Percentiles rank a stretch among this genome's conserved stretches.
Conservation (phyloP, 768 basidiomycete species). For the Fistulinella prunicolor region DNA sequence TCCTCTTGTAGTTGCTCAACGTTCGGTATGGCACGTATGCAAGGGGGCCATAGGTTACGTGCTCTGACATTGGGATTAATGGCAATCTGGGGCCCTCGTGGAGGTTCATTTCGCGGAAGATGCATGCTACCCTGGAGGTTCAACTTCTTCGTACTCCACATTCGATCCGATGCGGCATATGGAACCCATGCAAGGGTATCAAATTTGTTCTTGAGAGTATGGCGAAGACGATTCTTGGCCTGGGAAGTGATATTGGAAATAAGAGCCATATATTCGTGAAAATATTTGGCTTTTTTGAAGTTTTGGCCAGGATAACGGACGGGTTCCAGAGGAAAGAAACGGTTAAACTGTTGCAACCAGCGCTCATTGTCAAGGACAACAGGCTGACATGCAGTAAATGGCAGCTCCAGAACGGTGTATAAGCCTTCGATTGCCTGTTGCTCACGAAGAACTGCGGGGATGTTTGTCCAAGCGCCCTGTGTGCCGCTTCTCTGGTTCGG, state of each 20-base stretch:
- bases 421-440: background rate
- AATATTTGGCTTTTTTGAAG: background rate
- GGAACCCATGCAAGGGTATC: background rate
- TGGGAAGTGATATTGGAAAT: background rate
- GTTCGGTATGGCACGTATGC: too few relatives aligned
- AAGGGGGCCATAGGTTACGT: too few relatives aligned
- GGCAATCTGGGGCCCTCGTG: background rate
- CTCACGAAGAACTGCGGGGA: background rate
- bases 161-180: background rate
- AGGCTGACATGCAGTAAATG: too few relatives aligned
- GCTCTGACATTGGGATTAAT: background rate
- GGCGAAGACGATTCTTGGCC: background rate
- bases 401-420: background rate
- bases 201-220: background rate
- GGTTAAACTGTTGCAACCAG: too few relatives aligned
- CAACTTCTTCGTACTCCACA: background rate
- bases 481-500: background rate
- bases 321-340: too few relatives aligned
- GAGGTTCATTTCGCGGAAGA: too few relatives aligned
- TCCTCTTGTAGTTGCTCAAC: background rate
- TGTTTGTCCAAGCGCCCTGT: constrained; percentile 3
- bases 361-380: too few relatives aligned
- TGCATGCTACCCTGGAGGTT: background rate
- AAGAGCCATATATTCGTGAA: background rate
- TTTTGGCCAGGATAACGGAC: background rate